Conservation (phyloP, 2,329 filamentous ascomycete genomes). For the Cadophora sp. region DNA sequence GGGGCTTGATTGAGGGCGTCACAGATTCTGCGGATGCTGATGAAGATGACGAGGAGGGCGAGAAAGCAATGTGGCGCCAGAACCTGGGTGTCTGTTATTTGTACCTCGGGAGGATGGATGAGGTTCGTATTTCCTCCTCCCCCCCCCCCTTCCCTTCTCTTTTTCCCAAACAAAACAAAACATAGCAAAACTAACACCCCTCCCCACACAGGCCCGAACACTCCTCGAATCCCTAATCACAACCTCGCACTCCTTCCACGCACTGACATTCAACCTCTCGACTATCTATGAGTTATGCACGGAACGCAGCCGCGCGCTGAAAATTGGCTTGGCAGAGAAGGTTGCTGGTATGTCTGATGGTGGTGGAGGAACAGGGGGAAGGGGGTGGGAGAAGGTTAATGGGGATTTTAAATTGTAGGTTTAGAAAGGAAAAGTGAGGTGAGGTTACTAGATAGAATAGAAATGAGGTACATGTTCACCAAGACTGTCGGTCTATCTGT, state of each 20-base stretch:
- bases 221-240: conserved; percentile 72
- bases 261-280: conserved; percentile 85
- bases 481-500: too few species aligned
- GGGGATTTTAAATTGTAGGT: conserved; percentile 44
- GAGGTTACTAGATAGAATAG: too few species aligned
- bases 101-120: conserved; percentile 78
- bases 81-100: conserved; percentile 86
- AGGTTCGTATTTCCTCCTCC: conserved; percentile 55
- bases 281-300: conserved; percentile 94
- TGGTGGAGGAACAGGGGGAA: conserved; percentile 16
- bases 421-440: too few species aligned
- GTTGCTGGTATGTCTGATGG: conserved; percentile 56
- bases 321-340: conserved; percentile 73
- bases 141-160: background rate
- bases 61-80: conserved; percentile 75
- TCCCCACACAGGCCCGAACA: conserved; percentile 60
- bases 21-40: too few species aligned
- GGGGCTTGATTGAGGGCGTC: conserved; percentile 51
- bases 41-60: conserved; percentile 51
- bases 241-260: conserved; percentile 72
- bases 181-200: background rate
- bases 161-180: too few species aligned
- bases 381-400: conserved; percentile 43
- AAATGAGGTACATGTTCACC: too few species aligned
- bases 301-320: conserved; percentile 74